Conservation (phyloP, 2,329 filamentous ascomycete genomes). For the Paradendryphiella salina region DNA sequence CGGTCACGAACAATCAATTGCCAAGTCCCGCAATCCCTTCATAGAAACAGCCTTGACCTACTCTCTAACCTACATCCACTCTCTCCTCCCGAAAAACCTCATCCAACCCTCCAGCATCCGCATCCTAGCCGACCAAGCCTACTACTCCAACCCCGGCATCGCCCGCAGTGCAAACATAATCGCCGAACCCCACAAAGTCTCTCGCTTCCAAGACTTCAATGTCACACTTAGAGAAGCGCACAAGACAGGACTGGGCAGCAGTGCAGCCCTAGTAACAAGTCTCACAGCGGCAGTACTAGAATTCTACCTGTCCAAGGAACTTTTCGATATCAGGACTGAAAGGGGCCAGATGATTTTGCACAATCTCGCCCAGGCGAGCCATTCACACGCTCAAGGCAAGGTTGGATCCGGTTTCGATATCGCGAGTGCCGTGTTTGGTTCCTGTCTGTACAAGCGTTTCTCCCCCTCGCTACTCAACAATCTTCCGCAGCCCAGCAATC, state of each 20-base stretch:
- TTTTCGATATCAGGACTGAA: constrained; percentile 61
- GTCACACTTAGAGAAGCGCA: constrained; percentile 77
- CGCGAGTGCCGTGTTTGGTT: constrained; percentile 88
- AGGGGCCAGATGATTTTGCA: constrained; percentile 68
- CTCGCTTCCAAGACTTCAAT: constrained; percentile 75
- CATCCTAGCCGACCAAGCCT: constrained; percentile 93
- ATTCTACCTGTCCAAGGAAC: constrained; percentile 67
- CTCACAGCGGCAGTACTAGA: constrained; percentile 75
- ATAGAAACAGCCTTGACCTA: constrained; percentile 90
- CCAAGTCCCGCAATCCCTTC: constrained; percentile 70
- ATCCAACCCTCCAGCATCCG: constrained; percentile 74
- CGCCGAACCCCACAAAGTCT: constrained; percentile 12
- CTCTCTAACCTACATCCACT: constrained; percentile 77
- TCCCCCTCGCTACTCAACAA: constrained; percentile 72
- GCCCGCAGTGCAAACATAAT: constrained; percentile 5
- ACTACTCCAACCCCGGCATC: constrained; percentile 69
- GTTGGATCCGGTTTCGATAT: constrained; percentile 96
- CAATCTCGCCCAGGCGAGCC: constrained; percentile 89
- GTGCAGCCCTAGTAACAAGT: constrained; percentile 88
- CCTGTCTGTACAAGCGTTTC: constrained; percentile 90
- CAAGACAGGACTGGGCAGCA: constrained; percentile 95
- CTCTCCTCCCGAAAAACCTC: constrained; percentile 52
- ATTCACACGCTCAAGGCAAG: constrained; percentile 96
- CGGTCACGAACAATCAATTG: constrained; percentile 49
- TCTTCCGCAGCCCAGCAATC: constrained; percentile 67